Evolutionary conservation across 2,329 filamentous ascomycete genomes (phyloP), one percentile per base, ranked within the genome.

Genomic region (Beauveria varroae): DNA sequence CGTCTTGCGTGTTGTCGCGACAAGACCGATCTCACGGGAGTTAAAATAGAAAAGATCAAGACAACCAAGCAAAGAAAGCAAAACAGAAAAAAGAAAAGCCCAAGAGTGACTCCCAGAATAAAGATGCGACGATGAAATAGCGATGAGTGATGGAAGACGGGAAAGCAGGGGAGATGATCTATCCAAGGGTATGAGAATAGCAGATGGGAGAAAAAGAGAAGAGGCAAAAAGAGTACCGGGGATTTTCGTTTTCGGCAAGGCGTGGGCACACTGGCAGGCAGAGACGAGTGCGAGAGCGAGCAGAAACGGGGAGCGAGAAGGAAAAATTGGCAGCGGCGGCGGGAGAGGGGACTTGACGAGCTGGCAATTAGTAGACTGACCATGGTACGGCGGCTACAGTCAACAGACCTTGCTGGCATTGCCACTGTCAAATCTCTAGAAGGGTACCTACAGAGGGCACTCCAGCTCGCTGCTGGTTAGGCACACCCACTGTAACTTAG

Each of bases 241-340:
- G 47, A n/a, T 57, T 22, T 59, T 44, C 57, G 47, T 44, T 52
- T 59, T 51, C 57, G 47, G 57, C 26, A 52, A 60, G 37, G 58
- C 58, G 24, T 55, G 58, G 30, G 43, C 44, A 44, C 49, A 57
- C n/a, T 22, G 20, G 24, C 22, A 34, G 28, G 16, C n/a, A 52
- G n/a, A 28, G 18, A 16, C 20, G 10, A 37, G 34, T 37, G 56
- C 20, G 16, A 37, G 37, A 41, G 28, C 9, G 30, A 14, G n/a
- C n/a, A 20, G 22, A 51, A 30, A 34, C 30, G 30, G 50, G 26
- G 30, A 10, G 8, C 8, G 28, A 40, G 44, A 24, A 46, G 53
- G 34, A 37, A 37, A 37, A 37, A 37, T 37, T 37, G 14, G 34
- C 34, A 37, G 34, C 34, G 14, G 34, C 12, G 34, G 34, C 34